A percentile compares a stretch with the other conserved stretches of the same genome.
Evolutionary conservation across 257 asterid species (phyloP).

Genomic region (Solanum acaule): DNA sequence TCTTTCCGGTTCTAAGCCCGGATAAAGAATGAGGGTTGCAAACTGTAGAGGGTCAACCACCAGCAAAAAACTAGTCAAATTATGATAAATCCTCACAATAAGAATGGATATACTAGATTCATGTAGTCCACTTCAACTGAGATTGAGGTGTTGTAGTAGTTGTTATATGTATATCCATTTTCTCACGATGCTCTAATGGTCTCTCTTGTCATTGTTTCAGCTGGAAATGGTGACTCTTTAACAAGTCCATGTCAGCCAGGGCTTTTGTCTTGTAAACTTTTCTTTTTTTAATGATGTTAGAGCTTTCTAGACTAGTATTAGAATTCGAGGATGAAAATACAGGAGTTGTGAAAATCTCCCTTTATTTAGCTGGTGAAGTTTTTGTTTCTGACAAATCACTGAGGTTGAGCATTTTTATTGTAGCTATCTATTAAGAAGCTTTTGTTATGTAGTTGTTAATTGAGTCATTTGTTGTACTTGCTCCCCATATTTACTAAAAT

Average conservation of each 20-base stretch:
- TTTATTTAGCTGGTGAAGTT: not conserved
- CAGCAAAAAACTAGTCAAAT: not conserved
- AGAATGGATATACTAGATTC: not conserved
- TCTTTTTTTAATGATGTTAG: not conserved
- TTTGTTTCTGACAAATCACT: not conserved
- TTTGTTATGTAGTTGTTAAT: not conserved
- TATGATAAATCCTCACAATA: not conserved
- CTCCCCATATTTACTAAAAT: not conserved
- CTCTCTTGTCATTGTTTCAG: not conserved
- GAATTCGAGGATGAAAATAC: not conserved
- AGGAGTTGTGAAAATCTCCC: not conserved
- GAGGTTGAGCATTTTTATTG: not conserved
- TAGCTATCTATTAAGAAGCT: not conserved
- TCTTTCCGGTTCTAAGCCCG: not conserved
- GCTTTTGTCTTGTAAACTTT: not conserved
- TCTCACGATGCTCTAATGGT: not conserved
- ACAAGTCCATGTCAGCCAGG: not conserved
- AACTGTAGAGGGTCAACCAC: not conserved
- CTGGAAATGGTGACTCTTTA: not conserved
- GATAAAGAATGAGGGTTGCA: not conserved
- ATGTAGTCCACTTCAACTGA: not conserved
- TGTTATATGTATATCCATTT: not conserved
- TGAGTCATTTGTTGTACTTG: not conserved
- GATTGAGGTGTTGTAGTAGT: not conserved
- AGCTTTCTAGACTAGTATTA: not conserved